These are phyloP conservation scores for Pythium phragmiticola DNA, from an alignment of 352 stramenopile genomes.

Conservation along the genomic window DNA sequence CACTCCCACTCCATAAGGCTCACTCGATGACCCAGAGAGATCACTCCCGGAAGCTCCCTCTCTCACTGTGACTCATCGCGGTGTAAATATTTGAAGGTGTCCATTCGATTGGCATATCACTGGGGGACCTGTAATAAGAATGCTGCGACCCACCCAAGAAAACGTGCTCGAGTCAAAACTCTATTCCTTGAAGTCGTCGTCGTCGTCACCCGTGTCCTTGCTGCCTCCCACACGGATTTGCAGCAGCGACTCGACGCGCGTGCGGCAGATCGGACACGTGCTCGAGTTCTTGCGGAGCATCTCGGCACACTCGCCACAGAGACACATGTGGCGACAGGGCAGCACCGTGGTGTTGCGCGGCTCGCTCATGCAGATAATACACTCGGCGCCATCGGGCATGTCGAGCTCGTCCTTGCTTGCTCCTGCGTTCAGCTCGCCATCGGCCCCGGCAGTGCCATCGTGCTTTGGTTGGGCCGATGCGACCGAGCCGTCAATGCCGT, in stretches of 20 bases:
- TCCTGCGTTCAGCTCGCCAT: slow-evolving; percentile 15
- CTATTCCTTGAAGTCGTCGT: slow-evolving; percentile 4
- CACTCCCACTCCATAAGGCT: too few relatives aligned
- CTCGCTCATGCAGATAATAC: slow-evolving; percentile 86
- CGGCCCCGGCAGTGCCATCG: neutral
- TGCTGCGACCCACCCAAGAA: too few relatives aligned
- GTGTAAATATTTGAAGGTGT: slow-evolving; percentile 17
- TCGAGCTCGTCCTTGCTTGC: slow-evolving; percentile 41
- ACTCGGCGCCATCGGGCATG: slow-evolving; percentile 77
- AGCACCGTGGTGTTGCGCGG: slow-evolving; percentile 80
- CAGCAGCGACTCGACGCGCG: slow-evolving; percentile 69
- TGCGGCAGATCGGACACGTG: slow-evolving; percentile 83
- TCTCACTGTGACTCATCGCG: neutral
- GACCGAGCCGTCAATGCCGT: slow-evolving; percentile 78
- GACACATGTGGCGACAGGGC: slow-evolving; percentile 86
- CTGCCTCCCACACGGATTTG: slow-evolving; percentile 62
- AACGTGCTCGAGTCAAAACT: too few relatives aligned
- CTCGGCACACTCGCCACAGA: slow-evolving; percentile 81
- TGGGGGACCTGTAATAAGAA: too few relatives aligned
- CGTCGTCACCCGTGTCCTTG: slow-evolving; percentile 36
- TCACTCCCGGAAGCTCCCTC: neutral
- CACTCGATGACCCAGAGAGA: too few relatives aligned
- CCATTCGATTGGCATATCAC: slow-evolving; percentile 2
- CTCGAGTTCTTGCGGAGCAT: slow-evolving; percentile 63
- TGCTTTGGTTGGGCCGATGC: slow-evolving; percentile 40